phyloP scores from a whole-genome alignment of 1,139 yeast species.

The Nakaseomyces kungkrabaensis region DNA sequence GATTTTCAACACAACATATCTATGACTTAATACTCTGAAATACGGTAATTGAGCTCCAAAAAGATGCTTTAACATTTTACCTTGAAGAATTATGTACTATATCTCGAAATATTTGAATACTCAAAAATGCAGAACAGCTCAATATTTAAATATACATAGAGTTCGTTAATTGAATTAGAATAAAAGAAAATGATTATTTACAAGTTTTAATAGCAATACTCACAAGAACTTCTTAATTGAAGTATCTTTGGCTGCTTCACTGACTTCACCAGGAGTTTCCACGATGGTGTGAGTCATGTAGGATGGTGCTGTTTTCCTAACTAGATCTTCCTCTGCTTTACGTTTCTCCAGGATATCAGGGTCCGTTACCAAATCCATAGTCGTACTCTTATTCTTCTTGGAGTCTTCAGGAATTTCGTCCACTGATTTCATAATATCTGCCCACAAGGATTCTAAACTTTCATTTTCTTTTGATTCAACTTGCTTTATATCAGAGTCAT shows the following conservation, averaged over 20 bases:
- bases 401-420: constrained; percentile 5
- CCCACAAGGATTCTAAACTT: constrained; percentile 21
- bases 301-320: background rate
- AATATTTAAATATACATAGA: too few relatives aligned
- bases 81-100: too few relatives aligned
- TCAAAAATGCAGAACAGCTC: too few relatives aligned
- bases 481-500: background rate
- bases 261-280: constrained; percentile 31
- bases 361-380: background rate
- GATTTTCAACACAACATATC: too few relatives aligned
- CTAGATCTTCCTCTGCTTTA: constrained; percentile 17
- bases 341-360: constrained; percentile 19
- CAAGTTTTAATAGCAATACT: background rate
- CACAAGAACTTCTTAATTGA: constrained; percentile 28
- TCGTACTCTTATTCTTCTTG: background rate
- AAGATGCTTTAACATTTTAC: too few relatives aligned
- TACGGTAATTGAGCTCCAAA: too few relatives aligned
- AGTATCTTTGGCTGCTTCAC: constrained; percentile 29
- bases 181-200: too few relatives aligned
- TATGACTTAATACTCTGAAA: too few relatives aligned
- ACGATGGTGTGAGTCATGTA: constrained; percentile 26
- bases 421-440: constrained; percentile 19
- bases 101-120: too few relatives aligned
- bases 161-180: too few relatives aligned
- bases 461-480: constrained; percentile 13